These are phyloP conservation scores for Lasiodiplodia citricola DNA, from an alignment of 2,329 filamentous ascomycete genomes.

Conservation along the genomic window DNA sequence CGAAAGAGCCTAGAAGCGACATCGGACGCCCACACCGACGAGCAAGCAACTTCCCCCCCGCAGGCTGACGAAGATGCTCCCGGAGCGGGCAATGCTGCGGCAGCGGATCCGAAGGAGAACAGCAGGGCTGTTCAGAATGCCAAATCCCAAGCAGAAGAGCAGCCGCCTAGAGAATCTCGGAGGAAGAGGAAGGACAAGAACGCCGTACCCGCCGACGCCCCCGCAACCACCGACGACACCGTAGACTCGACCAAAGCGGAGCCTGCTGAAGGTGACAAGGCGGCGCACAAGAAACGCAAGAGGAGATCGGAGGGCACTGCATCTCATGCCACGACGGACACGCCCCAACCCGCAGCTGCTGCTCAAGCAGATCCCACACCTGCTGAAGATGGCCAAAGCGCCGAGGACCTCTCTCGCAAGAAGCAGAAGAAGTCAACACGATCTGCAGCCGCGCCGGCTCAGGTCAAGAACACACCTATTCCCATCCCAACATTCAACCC, in stretches of 20 bases:
- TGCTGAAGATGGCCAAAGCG: neutral
- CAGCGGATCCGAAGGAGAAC: neutral
- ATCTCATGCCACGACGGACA: neutral
- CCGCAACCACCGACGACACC: neutral
- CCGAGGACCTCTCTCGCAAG: conserved; percentile 11
- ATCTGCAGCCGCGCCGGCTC: neutral
- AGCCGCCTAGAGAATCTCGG: neutral
- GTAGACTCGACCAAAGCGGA: neutral
- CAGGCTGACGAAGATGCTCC: neutral
- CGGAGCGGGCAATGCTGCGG: neutral
- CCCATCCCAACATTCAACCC: conserved; percentile 10
- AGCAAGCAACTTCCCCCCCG: neutral
- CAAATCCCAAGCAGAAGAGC: neutral
- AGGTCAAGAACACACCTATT: conserved; percentile 17
- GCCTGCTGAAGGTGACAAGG: neutral
- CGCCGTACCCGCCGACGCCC: neutral
- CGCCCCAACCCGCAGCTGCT: neutral
- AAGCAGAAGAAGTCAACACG: conserved; percentile 24
- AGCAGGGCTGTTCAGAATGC: neutral
- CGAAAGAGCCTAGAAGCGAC: neutral
- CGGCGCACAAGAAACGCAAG: conserved; percentile 22
- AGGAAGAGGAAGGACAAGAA: conserved; percentile 16
- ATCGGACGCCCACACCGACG: neutral
- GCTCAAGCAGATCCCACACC: neutral
- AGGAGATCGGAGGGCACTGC: conserved; percentile 15